Evolutionary conservation across 2,329 filamentous ascomycete species (phyloP).

Genomic region (Diaporthe nobilis): DNA sequence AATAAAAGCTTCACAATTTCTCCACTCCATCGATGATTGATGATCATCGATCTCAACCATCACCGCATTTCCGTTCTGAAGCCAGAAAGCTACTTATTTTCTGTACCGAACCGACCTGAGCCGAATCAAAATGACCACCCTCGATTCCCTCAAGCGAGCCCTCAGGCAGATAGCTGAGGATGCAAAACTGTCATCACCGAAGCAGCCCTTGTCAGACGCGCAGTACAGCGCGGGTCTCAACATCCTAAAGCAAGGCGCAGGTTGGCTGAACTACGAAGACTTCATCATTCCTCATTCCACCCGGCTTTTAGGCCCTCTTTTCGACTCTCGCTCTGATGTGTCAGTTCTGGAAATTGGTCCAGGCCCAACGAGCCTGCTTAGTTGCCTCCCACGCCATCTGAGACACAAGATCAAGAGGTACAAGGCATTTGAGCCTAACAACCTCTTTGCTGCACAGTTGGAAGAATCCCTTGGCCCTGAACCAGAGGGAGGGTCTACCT

Average conservation of each 20-base stretch:
- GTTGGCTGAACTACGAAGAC: slow-evolving; percentile 58
- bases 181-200: not conserved
- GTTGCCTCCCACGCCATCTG: slow-evolving; percentile 58
- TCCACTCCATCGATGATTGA: too few species aligned
- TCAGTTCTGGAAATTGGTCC: slow-evolving; percentile 73
- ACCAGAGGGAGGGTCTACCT: slow-evolving; percentile 49
- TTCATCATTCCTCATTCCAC: slow-evolving; percentile 68
- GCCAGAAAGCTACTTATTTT: too few species aligned
- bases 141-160: not conserved
- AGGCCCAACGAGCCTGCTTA: slow-evolving; percentile 68
- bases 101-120: too few species aligned
- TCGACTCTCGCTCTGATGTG: slow-evolving; percentile 57
- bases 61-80: too few species aligned
- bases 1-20: not conserved
- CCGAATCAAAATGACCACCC: not conserved
- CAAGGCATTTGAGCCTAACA: slow-evolving; percentile 67
- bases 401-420: slow-evolving; percentile 64
- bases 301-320: slow-evolving; percentile 56
- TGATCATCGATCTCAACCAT: too few species aligned
- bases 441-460: slow-evolving; percentile 59
- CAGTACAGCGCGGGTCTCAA: slow-evolving; percentile 66
- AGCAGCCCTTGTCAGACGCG: slow-evolving; percentile 51
- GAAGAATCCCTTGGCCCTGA: slow-evolving; percentile 56
- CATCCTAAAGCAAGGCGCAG: slow-evolving; percentile 53
- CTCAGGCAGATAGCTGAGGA: not conserved